Percentiles rank a stretch among this genome's conserved stretches.
These are phyloP conservation scores for Knoxdaviesia proteae DNA, from an alignment of 2,329 filamentous ascomycete genomes.

Conservation along the genomic window DNA sequence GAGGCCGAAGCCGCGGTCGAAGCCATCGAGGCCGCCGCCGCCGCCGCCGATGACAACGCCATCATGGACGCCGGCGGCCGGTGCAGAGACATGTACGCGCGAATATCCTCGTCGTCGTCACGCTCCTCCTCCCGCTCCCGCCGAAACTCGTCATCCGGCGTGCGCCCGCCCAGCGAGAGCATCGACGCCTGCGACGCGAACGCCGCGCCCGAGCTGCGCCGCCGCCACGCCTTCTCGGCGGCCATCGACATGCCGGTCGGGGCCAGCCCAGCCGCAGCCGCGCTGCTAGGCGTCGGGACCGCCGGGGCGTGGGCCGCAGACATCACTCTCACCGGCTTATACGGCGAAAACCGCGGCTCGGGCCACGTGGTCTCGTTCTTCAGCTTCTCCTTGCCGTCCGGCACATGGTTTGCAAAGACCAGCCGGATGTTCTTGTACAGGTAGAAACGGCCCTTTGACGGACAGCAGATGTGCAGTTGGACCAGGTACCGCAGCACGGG, in stretches of 20 bases:
- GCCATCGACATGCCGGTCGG: constrained; percentile 16
- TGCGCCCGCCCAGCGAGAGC: not conserved
- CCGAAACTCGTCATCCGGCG: not conserved
- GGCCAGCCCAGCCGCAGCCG: constrained; percentile 14
- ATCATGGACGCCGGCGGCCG: no score
- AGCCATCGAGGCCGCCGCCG: no score
- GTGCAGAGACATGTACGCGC: constrained; percentile 23
- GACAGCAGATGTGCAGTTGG: constrained; percentile 82
- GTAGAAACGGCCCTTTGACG: constrained; percentile 64
- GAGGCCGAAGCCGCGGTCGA: no score
- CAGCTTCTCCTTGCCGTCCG: constrained; percentile 83
- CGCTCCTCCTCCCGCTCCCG: not conserved
- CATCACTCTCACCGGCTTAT: constrained; percentile 47
- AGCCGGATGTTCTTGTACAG: constrained; percentile 83
- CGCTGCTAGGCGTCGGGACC: constrained; percentile 14
- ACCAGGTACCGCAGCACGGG: constrained; percentile 75
- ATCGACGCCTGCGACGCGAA: constrained; percentile 7
- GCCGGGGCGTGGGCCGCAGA: constrained; percentile 13
- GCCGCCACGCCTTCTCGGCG: constrained; percentile 37
- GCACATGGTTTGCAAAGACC: constrained; percentile 90
- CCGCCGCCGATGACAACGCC: no score
- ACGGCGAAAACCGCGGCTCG: constrained; percentile 68
- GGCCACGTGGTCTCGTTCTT: constrained; percentile 77
- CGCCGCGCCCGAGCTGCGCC: constrained; percentile 33
- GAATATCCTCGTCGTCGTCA: not conserved